A percentile compares a stretch with the other conserved stretches of the same genome.
Evolutionary conservation across 164 flowering plant species (phyloP).

Genomic region (Amborella trichopoda): DNA sequence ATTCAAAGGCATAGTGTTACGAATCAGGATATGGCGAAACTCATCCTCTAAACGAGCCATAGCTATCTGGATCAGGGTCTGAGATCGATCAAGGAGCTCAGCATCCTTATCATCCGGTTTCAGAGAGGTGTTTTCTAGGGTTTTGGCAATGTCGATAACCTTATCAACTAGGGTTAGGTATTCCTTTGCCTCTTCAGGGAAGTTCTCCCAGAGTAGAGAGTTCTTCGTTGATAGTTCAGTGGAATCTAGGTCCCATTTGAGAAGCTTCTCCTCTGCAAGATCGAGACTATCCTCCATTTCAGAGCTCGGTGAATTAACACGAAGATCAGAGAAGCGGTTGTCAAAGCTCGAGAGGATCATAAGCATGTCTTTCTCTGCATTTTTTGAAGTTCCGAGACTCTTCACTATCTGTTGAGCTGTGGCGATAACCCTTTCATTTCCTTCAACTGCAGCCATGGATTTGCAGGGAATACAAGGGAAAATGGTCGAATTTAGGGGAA

Average conservation of each 20-base stretch:
- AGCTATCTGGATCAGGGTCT: slow-evolving; percentile 38
- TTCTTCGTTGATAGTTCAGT: background rate
- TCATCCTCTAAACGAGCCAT: slow-evolving; percentile 60
- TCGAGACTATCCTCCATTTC: slow-evolving; percentile 15
- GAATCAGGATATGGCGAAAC: slow-evolving; percentile 29
- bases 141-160: slow-evolving; percentile 25
- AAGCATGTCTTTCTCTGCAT: slow-evolving; percentile 51
- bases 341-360: slow-evolving; percentile 51
- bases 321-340: slow-evolving; percentile 37
- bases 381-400: slow-evolving; percentile 34
- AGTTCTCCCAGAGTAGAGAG: slow-evolving; percentile 25
- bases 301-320: slow-evolving; percentile 4
- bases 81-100: slow-evolving; percentile 24
- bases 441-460: slow-evolving; percentile 21
- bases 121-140: slow-evolving; percentile 2
- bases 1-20: slow-evolving; percentile 33
- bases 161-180: slow-evolving; percentile 42
- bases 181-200: slow-evolving; percentile 23
- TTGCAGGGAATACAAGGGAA: too few species aligned
- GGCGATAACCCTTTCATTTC: slow-evolving; percentile 51
- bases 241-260: slow-evolving; percentile 18
- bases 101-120: slow-evolving; percentile 3
- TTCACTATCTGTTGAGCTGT: slow-evolving; percentile 56
- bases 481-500: too few species aligned
- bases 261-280: slow-evolving; percentile 28